Conservation (phyloP, 2,329 filamentous ascomycete genomes). For the Dryadomyces quercivorus region DNA sequence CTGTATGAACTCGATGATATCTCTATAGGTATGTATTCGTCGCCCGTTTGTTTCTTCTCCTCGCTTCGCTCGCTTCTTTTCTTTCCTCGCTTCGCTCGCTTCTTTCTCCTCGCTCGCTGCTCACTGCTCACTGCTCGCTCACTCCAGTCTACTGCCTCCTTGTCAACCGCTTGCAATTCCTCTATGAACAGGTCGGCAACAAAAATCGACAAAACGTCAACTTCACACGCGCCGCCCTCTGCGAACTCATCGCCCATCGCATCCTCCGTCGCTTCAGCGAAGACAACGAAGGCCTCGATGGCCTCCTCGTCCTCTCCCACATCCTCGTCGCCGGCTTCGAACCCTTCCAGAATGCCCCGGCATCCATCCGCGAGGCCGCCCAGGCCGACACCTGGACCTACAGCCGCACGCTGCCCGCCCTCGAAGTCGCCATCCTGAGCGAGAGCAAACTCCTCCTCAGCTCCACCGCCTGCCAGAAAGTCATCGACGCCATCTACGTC, state of each 20-base stretch:
- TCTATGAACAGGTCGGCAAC: slow-evolving; percentile 64
- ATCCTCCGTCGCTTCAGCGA: slow-evolving; percentile 70
- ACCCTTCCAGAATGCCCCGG: slow-evolving; percentile 72
- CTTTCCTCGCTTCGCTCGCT: neutral
- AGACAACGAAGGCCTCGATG: slow-evolving; percentile 57
- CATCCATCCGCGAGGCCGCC: slow-evolving; percentile 46
- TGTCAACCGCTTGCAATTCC: slow-evolving; percentile 69
- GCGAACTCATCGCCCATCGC: slow-evolving; percentile 68
- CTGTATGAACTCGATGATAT: slow-evolving; percentile 70
- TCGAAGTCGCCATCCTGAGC: slow-evolving; percentile 74
- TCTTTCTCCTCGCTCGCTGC: neutral
- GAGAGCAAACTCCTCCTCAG: slow-evolving; percentile 70
- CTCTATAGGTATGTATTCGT: slow-evolving; percentile 44
- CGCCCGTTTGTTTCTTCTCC: neutral
- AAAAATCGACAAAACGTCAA: slow-evolving; percentile 73
- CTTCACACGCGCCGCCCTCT: slow-evolving; percentile 63
- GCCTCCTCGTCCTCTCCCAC: slow-evolving; percentile 62
- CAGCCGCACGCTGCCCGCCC: slow-evolving; percentile 55
- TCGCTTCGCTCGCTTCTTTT: neutral
- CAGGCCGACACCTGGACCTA: slow-evolving; percentile 29
- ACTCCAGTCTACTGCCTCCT: slow-evolving; percentile 63
- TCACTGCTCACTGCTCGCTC: neutral
- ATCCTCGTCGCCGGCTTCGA: slow-evolving; percentile 75
- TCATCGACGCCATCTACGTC: slow-evolving; percentile 72
- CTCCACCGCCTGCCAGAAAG: slow-evolving; percentile 67